These are phyloP conservation scores for Termitomyces eurrhizus DNA, from an alignment of 768 basidiomycete species.

Conservation along the genomic window DNA sequence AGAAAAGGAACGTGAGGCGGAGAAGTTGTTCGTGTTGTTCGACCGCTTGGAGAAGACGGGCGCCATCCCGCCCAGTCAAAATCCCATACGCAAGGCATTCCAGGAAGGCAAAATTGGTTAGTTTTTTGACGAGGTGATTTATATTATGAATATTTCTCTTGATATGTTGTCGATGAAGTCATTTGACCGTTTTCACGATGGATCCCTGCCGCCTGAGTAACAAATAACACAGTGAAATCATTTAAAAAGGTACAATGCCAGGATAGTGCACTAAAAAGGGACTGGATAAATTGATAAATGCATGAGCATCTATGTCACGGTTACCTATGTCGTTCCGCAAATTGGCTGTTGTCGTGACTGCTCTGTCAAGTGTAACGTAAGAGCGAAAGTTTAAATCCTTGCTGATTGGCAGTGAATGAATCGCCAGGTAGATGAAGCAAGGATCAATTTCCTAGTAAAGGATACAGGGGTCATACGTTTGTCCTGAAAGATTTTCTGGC, in stretches of 20 bases:
- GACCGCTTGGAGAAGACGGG: slow-evolving; percentile 82
- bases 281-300: too few relatives aligned
- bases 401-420: too few relatives aligned
- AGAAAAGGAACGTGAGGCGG: slow-evolving; percentile 92
- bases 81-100: slow-evolving; percentile 72
- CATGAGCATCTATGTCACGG: neutral
- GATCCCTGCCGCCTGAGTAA: too few relatives aligned
- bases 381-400: too few relatives aligned
- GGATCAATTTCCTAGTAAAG: too few relatives aligned
- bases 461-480: neutral
- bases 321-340: neutral
- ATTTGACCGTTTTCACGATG: neutral
- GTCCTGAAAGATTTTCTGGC: neutral
- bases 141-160: neutral
- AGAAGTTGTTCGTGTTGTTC: slow-evolving; percentile 88
- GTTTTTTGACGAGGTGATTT: neutral
- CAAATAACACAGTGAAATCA: neutral
- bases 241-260: neutral
- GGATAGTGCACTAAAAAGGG: too few relatives aligned
- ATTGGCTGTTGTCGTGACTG: neutral
- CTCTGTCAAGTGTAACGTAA: too few relatives aligned
- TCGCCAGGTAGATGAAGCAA: too few relatives aligned
- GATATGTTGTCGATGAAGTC: neutral
- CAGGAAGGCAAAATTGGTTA: slow-evolving; percentile 23
- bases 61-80: slow-evolving; percentile 57